Base-by-base conservation (phyloP, 2,329 filamentous ascomycete species). In the Podosphaera aphanis region DNA sequence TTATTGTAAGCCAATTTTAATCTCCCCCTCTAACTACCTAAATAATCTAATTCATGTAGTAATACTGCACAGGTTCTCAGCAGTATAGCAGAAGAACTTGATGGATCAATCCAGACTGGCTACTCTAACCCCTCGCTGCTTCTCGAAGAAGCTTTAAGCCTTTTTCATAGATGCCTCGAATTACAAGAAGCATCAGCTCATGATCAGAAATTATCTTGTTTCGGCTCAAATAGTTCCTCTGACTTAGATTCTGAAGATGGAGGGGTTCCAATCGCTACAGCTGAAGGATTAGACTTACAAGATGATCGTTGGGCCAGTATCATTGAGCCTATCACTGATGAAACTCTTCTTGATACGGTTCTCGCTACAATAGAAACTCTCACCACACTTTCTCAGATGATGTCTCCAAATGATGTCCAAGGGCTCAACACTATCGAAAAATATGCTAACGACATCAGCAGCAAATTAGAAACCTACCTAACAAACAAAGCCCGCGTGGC, bases 51-150 rank as follows among this genome's bases (percentile, higher is more conserved):
- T 45, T 38, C 39, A 19, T 21, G 44, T 39, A 62, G 60, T 64
- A 84, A 83, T 56, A 77, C 74, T 5, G 75, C 72, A 1, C 79
- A 83, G 59, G 73, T 81, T 2, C 63, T 83, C 33, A 77, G 73
- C 0, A 74, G 70, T 50, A 63, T 83, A 33, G 76, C 74, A 1
- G 79, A 83, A 61, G 63, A 63, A 2, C 57, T 72, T 6, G 66
- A 66, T 37, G 65, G 67, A 5, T 57, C 59, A 1, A 59, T 57
- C 2, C 62, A 66, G 19, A 56, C 57, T 37, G 56, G 11, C 6
- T 10, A 19, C 20, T 16, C 60, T 19, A 61, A 71, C 47, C 68
- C 71, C 0, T 60, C 53, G 11, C 61, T 58, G 16, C 61, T 71
- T 8, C 61, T 78, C 18, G 66, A 79, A 53, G 70, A 83, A 61